Base-by-base conservation (phyloP, 1,139 yeast genomes). In the Blastobotrys petasosporus region DNA sequence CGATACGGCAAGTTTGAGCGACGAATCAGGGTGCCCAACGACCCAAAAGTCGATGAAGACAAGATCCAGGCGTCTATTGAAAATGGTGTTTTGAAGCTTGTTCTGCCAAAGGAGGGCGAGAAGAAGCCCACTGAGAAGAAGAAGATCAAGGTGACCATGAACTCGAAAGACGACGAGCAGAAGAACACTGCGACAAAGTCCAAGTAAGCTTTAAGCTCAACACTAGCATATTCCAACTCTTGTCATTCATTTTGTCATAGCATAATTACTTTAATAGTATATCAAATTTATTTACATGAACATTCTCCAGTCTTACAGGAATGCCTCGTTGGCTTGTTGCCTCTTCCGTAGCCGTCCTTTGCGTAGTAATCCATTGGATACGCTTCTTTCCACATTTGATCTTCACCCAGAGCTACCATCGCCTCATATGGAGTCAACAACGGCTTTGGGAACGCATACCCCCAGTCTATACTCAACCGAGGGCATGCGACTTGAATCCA, bases 401-500 rank as follows among this genome's bases (percentile, higher is more conserved):
- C 96, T 45, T 80, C 73, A 8, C 78, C 83, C 57, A 92, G 65
- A 74, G 88, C 76, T 3, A 90, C 95, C 88, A 86, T 88, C 0
- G 97, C 90, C 61, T 92, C 99, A 63, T 94, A 92, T 0, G 99
- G 98, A 0, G 98, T 90, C 48, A 92, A 68, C 39, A 92, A 70
- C 0, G 99, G 99, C 61, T 85, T 85, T 49, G 82, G 80, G 61
- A 92, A 92, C 0, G 98, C 98, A 63, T 94, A 92, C 1, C 99
- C 99, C 99, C 99, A 92, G 64, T 92, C 99, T 38, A 92, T 92
- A 2, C 96, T 86, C 44, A 92, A 70, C 56, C 99, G 72, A 0
- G 99, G 99, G 63, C 99, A 92, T 0, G 98, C 99, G 3, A 92
- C 96, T 65, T 92, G 99, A 15, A 92, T 85, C 74, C 94, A 92